These are phyloP conservation scores for Senna tora DNA, from an alignment of 306 rosid species.

Conservation along the genomic window DNA sequence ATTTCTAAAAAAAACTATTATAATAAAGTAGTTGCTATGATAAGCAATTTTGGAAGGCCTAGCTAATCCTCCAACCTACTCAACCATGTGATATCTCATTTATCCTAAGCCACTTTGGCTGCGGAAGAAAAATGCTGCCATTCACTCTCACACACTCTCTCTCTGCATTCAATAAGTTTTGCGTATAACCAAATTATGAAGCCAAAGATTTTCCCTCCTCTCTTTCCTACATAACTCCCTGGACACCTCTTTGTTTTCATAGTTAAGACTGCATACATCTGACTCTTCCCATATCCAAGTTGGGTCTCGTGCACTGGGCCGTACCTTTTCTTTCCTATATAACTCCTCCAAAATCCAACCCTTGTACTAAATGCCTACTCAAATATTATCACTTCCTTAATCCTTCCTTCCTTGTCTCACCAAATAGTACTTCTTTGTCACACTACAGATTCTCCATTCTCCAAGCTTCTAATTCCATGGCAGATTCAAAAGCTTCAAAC, in stretches of 20 bases:
- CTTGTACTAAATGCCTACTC: neutral
- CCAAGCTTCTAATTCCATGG: constrained; percentile 40
- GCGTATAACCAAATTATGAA: constrained; percentile 20
- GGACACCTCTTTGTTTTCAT: too few species aligned
- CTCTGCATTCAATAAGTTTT: constrained; percentile 4
- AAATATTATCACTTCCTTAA: constrained; percentile 2
- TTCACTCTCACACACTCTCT: neutral
- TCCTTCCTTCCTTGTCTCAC: constrained; percentile 3
- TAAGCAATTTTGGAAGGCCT: constrained; percentile 34
- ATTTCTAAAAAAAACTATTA: neutral
- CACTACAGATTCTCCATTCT: neutral
- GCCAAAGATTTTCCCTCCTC: neutral
- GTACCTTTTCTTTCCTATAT: too few species aligned
- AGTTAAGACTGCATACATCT: too few species aligned
- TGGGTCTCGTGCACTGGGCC: too few species aligned
- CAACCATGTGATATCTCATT: neutral
- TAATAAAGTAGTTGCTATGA: neutral
- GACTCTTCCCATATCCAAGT: too few species aligned
- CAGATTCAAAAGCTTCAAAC: neutral
- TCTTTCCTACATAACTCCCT: constrained; percentile 28
- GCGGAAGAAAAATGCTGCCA: neutral
- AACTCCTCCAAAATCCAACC: neutral
- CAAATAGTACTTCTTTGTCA: constrained; percentile 12
- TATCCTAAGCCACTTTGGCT: neutral
- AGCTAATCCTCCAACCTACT: constrained; percentile 46